These are phyloP conservation scores for Heliosperma pusillum DNA, from an alignment of 148 eudicot genomes.

Conservation along the genomic window DNA sequence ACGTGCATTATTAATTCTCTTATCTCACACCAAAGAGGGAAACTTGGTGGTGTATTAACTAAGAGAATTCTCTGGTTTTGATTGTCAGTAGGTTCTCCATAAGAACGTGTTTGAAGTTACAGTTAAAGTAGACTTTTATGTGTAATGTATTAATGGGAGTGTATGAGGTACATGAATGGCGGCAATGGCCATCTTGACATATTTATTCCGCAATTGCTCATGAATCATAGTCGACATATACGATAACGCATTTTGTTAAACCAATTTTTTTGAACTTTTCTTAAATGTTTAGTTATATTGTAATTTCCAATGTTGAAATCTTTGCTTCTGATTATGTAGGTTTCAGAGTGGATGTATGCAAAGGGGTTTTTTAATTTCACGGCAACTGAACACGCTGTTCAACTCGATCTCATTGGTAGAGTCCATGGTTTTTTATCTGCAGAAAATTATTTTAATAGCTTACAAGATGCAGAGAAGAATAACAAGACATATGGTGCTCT, in stretches of 20 bases:
- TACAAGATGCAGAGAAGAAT: slow-evolving; percentile 56
- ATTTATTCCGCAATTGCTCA: neutral
- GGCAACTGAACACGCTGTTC: slow-evolving; percentile 74
- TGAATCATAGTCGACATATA: neutral
- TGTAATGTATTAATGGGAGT: no score
- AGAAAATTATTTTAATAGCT: slow-evolving; percentile 62
- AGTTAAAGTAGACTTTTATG: no score
- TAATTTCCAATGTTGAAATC: neutral
- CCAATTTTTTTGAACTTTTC: no score
- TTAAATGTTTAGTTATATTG: neutral
- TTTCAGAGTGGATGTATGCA: slow-evolving; percentile 76
- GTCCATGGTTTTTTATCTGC: slow-evolving; percentile 71
- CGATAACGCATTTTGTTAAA: neutral
- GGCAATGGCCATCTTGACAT: no score
- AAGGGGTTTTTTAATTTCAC: slow-evolving; percentile 52
- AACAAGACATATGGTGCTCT: slow-evolving; percentile 87
- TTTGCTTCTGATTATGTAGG: slow-evolving; percentile 36
- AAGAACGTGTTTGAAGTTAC: no score
- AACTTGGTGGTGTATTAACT: no score
- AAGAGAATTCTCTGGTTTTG: no score
- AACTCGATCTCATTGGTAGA: slow-evolving; percentile 76
- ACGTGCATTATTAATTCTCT: no score
- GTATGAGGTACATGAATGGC: no score
- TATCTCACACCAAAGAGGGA: no score
- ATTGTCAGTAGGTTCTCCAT: no score